Base-by-base conservation (phyloP, 169 alveolate genomes). In the Plasmodium fragile region DNA sequence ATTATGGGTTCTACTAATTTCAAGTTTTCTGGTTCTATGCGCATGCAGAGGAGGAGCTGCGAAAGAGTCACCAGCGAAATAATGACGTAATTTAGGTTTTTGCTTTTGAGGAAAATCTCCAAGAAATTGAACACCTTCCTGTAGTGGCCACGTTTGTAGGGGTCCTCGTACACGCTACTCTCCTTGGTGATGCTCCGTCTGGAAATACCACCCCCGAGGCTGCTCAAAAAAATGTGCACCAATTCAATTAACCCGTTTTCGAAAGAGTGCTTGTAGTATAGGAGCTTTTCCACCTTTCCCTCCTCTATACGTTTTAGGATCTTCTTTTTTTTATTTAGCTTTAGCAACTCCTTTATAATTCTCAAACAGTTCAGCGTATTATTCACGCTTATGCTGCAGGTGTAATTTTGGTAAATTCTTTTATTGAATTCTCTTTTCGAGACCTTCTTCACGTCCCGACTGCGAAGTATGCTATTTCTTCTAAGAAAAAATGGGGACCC, bases 371-470 rank as follows among this genome's bases (percentile, higher is more conserved):
- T 91, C 18, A 91, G 30, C 11, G 92, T 91, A 25, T 91, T 91
- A 81, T 91, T 91, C 36, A 91, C 94, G 52, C 94, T 91, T 81
- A 91, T 91, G 59, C 45, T 91, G 65, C 65, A 81, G 11, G 71
- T 81, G 25, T 81, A 91, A 43, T 91, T 91, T 13, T 91, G 70
- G 71, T 91, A 81, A 65, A 91, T 91, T n/a, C 81, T 91, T 81
- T 70, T 52, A 30, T 52, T 79, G 45, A 41, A 91, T 36, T 91
- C 94, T 34, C 55, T 30, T 69, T 22, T 53, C 4, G 92, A 91
- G 18, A 79, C 39, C 7, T 70, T 79, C 53, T 80, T 81, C 32
- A 89, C 81, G 39, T 65, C 71, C 16, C 59, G 77, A 89, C 28
- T 55, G 32, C 32, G 69, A 52, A 89, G 81, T 59, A 78, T 79